Evolutionary conservation across 768 basidiomycete species (phyloP).

Genomic region (Boletellus ananas): DNA sequence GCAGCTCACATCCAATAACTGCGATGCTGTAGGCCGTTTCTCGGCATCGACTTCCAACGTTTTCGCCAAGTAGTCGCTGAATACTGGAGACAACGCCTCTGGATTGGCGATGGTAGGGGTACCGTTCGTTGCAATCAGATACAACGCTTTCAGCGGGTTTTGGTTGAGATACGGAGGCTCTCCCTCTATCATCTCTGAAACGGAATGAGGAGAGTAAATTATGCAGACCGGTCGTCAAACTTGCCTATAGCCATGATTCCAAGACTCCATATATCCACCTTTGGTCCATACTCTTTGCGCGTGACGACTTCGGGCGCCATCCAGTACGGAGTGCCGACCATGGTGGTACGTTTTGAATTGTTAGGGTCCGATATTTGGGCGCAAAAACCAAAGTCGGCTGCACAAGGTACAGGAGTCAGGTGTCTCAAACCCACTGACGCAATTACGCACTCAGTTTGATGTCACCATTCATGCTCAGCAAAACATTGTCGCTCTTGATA

Average conservation of each 20-base stretch:
- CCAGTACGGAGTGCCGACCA: constrained; percentile 99
- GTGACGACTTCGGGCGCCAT: constrained; percentile 99
- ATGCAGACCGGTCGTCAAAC: constrained; percentile 15
- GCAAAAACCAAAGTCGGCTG: constrained; percentile 99
- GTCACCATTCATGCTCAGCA: constrained; percentile 89
- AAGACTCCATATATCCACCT: constrained; percentile 97
- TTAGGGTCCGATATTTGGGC: constrained; percentile 91
- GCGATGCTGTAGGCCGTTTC: constrained; percentile 82
- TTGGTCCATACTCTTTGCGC: constrained; percentile 95
- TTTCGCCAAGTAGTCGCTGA: constrained; percentile 86
- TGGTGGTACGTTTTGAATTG: constrained; percentile 90
- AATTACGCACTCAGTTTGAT: constrained; percentile 90
- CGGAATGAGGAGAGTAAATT: constrained; percentile 4
- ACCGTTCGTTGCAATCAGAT: constrained; percentile 97
- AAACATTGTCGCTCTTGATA: constrained; percentile 98
- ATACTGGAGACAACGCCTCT: constrained; percentile 65
- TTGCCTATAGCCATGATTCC: constrained; percentile 95
- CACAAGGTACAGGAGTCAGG: constrained; percentile 5
- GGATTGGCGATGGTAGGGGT: constrained; percentile 96
- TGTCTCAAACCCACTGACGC: not conserved
- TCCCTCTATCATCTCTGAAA: constrained; percentile 93
- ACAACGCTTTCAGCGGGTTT: constrained; percentile 94
- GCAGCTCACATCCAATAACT: constrained; percentile 64
- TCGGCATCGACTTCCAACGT: constrained; percentile 94
- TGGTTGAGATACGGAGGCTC: constrained; percentile 96